These are phyloP conservation scores for Helotiales sp. DNA, from an alignment of 2,329 filamentous ascomycete species.

Conservation along the genomic window DNA sequence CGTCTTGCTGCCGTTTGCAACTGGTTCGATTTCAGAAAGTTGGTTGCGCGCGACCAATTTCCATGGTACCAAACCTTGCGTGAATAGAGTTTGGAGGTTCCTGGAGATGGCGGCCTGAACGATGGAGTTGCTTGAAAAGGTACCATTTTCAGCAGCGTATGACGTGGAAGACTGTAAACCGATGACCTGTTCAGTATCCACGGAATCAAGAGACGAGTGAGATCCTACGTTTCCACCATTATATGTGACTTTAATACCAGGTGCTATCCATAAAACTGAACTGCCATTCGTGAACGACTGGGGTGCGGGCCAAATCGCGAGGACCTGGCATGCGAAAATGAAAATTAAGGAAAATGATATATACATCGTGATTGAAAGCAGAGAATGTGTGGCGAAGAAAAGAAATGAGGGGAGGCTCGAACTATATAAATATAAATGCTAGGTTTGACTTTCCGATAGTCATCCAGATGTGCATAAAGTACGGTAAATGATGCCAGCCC, in stretches of 20 bases:
- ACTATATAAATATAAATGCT: neutral
- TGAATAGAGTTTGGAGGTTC: conserved; percentile 63
- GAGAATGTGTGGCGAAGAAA: neutral
- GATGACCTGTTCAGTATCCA: conserved; percentile 31
- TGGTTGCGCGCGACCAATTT: conserved; percentile 65
- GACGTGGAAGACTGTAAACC: conserved; percentile 21
- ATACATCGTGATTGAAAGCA: conserved; percentile 19
- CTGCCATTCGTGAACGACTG: conserved; percentile 51
- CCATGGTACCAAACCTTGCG: conserved; percentile 73
- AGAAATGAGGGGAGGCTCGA: neutral
- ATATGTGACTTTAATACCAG: conserved; percentile 54
- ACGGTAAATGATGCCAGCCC: too few species aligned
- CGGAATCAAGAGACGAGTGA: conserved; percentile 29
- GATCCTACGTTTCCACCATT: conserved; percentile 57
- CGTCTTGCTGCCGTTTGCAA: conserved; percentile 41
- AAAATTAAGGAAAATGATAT: conserved; percentile 22
- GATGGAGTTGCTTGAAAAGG: conserved; percentile 47
- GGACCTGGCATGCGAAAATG: conserved; percentile 20
- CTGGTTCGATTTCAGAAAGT: conserved; percentile 63
- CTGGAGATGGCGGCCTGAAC: conserved; percentile 59
- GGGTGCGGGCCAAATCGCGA: conserved; percentile 59
- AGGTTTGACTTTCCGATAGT: too few species aligned
- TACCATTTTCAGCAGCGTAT: conserved; percentile 4
- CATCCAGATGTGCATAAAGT: too few species aligned
- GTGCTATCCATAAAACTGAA: conserved; percentile 53